A percentile compares a stretch with the other conserved stretches of the same genome.
Evolutionary conservation across 23 red algal genomes (phyloP).

Genomic region (Gracilaria gracilis): DNA sequence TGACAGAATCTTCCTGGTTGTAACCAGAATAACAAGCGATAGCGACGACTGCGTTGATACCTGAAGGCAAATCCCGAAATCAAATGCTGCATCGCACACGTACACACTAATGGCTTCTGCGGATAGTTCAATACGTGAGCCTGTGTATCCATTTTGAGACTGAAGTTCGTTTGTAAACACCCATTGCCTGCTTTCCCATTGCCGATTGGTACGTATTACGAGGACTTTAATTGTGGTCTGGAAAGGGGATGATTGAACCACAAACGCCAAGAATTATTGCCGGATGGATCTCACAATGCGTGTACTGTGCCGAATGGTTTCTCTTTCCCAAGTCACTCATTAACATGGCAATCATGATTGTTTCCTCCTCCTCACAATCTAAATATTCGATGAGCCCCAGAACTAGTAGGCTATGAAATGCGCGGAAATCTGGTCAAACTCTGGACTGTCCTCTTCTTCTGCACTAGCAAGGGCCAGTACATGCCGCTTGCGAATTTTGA

Average conservation of each 20-base stretch:
- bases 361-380: slow-evolving; percentile 98
- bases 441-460: slow-evolving; percentile 49
- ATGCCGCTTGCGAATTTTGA: slow-evolving; percentile 81
- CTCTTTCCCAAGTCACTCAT: slow-evolving; percentile 77
- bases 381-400: slow-evolving; percentile 95
- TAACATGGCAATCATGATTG: slow-evolving; percentile 97
- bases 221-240: slow-evolving; percentile 99
- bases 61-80: slow-evolving; percentile 95
- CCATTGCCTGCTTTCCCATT: slow-evolving; percentile 99
- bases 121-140: slow-evolving; percentile 99
- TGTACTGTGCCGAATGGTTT: slow-evolving; percentile 83
- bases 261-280: slow-evolving; percentile 99
- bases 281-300: slow-evolving; percentile 98
- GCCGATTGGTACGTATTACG: slow-evolving; percentile 99
- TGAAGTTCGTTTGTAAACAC: slow-evolving; percentile 96
- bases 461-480: slow-evolving; percentile 42
- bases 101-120: slow-evolving; percentile 95
- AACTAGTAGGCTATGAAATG: slow-evolving; percentile 68
- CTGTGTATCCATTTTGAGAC: slow-evolving; percentile 98
- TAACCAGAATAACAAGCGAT: slow-evolving; percentile 99
- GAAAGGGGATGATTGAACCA: slow-evolving; percentile 99
- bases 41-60: slow-evolving; percentile 96
- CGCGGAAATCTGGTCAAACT: slow-evolving; percentile 45
- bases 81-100: slow-evolving; percentile 94
- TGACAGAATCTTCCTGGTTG: slow-evolving; percentile 99